Conservation (phyloP, 2,329 filamentous ascomycete species). For the Aspergillus jensenii region DNA sequence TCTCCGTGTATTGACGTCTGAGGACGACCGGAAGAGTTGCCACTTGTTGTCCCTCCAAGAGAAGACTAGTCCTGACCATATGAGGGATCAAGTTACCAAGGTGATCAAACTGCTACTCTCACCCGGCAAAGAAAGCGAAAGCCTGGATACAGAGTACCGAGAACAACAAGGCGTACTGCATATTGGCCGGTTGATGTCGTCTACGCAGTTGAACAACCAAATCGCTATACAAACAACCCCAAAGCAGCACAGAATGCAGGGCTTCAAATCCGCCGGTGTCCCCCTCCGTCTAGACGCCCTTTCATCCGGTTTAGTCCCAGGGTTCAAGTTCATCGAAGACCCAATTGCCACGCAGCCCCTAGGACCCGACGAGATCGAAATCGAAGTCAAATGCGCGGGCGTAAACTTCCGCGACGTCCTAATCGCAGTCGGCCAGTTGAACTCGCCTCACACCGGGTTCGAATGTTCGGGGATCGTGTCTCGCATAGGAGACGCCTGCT, state of each 20-base stretch:
- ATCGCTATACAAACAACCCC: not conserved
- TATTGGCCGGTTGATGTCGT: not conserved
- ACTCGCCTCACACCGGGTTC: not conserved
- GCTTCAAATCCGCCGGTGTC: not conserved
- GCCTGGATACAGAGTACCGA: not conserved
- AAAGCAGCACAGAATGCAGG: not conserved
- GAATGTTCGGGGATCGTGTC: not conserved
- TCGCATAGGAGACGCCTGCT: not conserved
- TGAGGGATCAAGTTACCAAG: not conserved
- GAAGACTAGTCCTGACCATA: not conserved
- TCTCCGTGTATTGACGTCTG: not conserved
- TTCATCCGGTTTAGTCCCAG: not conserved
- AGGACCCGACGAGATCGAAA: not conserved
- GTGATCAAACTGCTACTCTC: not conserved
- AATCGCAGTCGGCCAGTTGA: conserved; percentile 1
- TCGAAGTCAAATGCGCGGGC: not conserved
- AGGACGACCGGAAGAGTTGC: not conserved
- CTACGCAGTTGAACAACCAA: not conserved
- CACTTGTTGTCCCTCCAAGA: not conserved
- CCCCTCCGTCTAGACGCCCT: not conserved
- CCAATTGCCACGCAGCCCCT: not conserved
- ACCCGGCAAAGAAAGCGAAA: not conserved
- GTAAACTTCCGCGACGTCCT: conserved; percentile 2
- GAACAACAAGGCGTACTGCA: not conserved
- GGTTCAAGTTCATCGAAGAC: not conserved